Base-by-base conservation (phyloP, 768 basidiomycete genomes). In the Lactarius pseudohatsudake region DNA sequence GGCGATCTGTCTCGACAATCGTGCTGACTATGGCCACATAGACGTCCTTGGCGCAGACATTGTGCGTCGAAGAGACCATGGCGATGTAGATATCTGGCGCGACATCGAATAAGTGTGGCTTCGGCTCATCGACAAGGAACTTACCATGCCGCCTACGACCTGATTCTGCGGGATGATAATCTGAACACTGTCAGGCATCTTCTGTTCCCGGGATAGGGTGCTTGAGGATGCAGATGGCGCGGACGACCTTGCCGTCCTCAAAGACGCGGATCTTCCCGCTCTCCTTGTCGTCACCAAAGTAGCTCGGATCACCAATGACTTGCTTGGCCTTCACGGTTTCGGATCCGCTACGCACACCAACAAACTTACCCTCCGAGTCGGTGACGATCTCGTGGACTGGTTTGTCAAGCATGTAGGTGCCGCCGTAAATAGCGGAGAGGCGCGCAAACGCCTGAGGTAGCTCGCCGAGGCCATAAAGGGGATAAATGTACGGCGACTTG, bases 351-450 rank as follows among this genome's bases (percentile, higher is more conserved):
- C 89, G 90, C 55, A 98, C 97, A 57, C 97, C 97, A 62, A 92
- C 84, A 71, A 99, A 98, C 75, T 90, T 92, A 72, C 97, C 97
- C 66, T 87, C 84, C 15, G 80, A 76, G 76, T 91, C 92, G 54
- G 89, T 93, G 62, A 97, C 89, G 71, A 98, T 94, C 75, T 91
- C 86, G 67, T 96, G 88, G 73, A 97, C 90, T 56, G 82, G 82
- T 80, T 99, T 99, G 82, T 98, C 95, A 64, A 99, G 89, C 97
- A 99, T 99, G 82, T 99, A 99, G 15, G 97, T 99, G 50, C 97
- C 97, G 47, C 97, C 97, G 75, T 99, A 98, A 76, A 99, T 98
- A 70, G 97, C 97, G 69, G 92, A 94, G 62, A 99, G 86, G 73
- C 97, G 94, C 9, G 97, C 97, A 75, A 99, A 99, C 2, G 97